Percentiles rank a stretch among this genome's conserved stretches.
phyloP scores from a whole-genome alignment of 176 grass and related monocot genomes.

The Ananas comosus region DNA sequence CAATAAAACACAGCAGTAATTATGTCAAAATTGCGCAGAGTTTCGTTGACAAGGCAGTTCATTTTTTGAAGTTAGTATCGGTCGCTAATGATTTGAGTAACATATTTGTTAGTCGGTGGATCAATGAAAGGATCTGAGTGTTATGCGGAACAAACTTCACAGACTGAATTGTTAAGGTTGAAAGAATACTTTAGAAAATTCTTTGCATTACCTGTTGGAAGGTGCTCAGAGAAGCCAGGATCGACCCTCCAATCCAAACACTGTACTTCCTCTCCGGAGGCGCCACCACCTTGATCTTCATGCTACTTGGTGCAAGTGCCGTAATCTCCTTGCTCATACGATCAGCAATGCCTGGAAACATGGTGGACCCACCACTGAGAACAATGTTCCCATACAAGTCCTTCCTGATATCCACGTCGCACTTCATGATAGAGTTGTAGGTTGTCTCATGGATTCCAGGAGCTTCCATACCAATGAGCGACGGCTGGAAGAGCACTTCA shows the following conservation, averaged over 20 bases:
- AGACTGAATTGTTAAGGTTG: too few species aligned
- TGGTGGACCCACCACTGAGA: constrained; percentile 81
- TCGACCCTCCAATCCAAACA: constrained; percentile 83
- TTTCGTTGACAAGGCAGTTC: too few species aligned
- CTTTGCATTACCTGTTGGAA: constrained; percentile 62
- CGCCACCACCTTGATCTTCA: constrained; percentile 87
- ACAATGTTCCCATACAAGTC: constrained; percentile 82
- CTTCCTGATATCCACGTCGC: constrained; percentile 78
- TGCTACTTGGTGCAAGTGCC: constrained; percentile 70
- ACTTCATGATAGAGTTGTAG: constrained; percentile 88
- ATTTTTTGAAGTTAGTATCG: too few species aligned
- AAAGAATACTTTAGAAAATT: not conserved
- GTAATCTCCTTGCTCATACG: constrained; percentile 89
- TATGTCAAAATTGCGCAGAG: too few species aligned
- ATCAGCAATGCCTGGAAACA: constrained; percentile 77
- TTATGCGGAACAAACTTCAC: not conserved
- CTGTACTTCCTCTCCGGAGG: constrained; percentile 85
- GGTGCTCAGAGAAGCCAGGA: constrained; percentile 79
- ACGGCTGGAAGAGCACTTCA: constrained; percentile 88
- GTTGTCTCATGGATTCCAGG: constrained; percentile 77
- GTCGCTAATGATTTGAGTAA: too few species aligned
- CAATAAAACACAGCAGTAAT: too few species aligned
- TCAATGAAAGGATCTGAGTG: not conserved
- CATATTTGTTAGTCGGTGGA: too few species aligned
- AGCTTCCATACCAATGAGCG: constrained; percentile 73